A percentile compares a stretch with the other conserved stretches of the same genome.
Conservation (phyloP, 2,329 filamentous ascomycete genomes). For the Cladosporium sphaerospermum region DNA sequence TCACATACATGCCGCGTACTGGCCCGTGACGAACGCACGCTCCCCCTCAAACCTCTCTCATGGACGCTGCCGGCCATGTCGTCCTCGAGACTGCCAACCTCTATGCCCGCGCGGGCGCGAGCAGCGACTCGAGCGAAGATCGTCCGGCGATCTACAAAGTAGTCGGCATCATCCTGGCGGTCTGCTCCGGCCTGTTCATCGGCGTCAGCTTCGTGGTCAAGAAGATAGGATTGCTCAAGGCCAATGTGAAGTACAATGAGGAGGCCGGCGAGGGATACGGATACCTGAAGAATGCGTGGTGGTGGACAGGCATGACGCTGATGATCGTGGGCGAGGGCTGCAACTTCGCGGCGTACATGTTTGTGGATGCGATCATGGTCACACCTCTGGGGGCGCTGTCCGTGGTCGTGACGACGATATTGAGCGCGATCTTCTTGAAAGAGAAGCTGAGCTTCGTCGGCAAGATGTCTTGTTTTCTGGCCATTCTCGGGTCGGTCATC, state of each 20-base stretch:
- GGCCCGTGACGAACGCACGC: background rate
- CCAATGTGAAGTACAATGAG: slow-evolving; percentile 94
- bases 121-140: slow-evolving; percentile 19
- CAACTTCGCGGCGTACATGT: slow-evolving; percentile 96
- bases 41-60: slow-evolving; percentile 21
- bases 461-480: slow-evolving; percentile 92
- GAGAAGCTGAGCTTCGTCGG: slow-evolving; percentile 92
- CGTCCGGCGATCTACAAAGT: slow-evolving; percentile 66
- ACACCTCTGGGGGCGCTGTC: slow-evolving; percentile 86
- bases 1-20: slow-evolving; percentile 9
- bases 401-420: slow-evolving; percentile 83
- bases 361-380: slow-evolving; percentile 92
- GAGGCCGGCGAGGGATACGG: slow-evolving; percentile 94
- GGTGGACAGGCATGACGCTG: slow-evolving; percentile 92
- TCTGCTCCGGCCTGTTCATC: slow-evolving; percentile 86
- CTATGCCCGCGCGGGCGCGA: slow-evolving; percentile 38
- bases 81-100: slow-evolving; percentile 38
- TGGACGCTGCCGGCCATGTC: slow-evolving; percentile 38
- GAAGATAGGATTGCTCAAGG: slow-evolving; percentile 82
- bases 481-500: slow-evolving; percentile 85
- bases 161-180: slow-evolving; percentile 77
- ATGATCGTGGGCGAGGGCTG: slow-evolving; percentile 97
- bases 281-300: slow-evolving; percentile 89
- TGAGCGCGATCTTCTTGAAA: slow-evolving; percentile 93
- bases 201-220: slow-evolving; percentile 93